Conservation (phyloP, 768 basidiomycete genomes). For the Saitozyma podzolica region DNA sequence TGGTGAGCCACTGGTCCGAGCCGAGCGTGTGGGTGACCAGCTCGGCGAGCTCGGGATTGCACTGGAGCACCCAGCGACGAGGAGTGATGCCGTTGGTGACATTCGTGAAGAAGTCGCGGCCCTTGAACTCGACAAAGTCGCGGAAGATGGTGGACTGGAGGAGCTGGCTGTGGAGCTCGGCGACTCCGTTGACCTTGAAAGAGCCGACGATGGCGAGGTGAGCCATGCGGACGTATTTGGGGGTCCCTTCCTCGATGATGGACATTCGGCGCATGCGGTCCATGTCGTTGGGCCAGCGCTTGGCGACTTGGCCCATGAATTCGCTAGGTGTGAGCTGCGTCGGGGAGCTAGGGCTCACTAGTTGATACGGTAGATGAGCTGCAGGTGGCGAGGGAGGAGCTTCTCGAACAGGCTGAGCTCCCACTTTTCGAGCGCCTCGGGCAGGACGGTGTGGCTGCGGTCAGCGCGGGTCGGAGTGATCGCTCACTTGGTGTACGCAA, state of each 20-base stretch:
- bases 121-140: conserved; percentile 92
- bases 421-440: conserved; percentile 76
- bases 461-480: conserved; percentile 9
- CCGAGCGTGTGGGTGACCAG: conserved; percentile 83
- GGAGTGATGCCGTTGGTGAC: conserved; percentile 92
- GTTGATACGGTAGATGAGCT: conserved; percentile 45
- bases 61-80: conserved; percentile 65
- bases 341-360: conserved; percentile 14
- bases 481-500: conserved; percentile 89
- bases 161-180: conserved; percentile 90
- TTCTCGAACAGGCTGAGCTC: conserved; percentile 80
- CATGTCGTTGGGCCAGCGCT: conserved; percentile 79
- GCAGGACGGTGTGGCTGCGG: conserved; percentile 62
- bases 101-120: conserved; percentile 63
- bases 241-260: conserved; percentile 86
- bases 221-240: conserved; percentile 67
- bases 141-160: conserved; percentile 63
- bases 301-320: conserved; percentile 70
- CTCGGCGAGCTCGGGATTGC: conserved; percentile 81
- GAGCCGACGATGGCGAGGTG: conserved; percentile 81
- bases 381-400: conserved; percentile 68
- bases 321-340: conserved; percentile 20
- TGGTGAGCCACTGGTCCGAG: conserved; percentile 77
- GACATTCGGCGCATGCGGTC: conserved; percentile 82
- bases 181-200: conserved; percentile 75